These are phyloP conservation scores for Voacanga thouarsii DNA, from an alignment of 257 asterid species.

Conservation along the genomic window DNA sequence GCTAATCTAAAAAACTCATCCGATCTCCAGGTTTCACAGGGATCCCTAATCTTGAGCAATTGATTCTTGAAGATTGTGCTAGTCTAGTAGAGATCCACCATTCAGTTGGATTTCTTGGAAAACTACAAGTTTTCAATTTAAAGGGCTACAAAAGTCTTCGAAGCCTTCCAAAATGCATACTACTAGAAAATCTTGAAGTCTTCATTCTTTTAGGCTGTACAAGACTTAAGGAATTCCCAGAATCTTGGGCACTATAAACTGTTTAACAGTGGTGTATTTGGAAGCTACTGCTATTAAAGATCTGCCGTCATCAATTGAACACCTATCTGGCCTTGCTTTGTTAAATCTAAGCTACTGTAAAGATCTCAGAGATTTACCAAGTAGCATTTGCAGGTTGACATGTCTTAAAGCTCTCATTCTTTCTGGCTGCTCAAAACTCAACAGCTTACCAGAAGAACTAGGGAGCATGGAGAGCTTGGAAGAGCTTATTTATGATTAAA, in stretches of 20 bases:
- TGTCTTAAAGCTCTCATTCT: slow-evolving; percentile 10
- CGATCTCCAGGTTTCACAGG: slow-evolving; percentile 15
- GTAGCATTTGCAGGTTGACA: slow-evolving; percentile 5
- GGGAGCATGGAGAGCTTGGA: slow-evolving; percentile 9
- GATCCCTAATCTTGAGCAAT: slow-evolving; percentile 17
- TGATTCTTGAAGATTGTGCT: slow-evolving; percentile 19
- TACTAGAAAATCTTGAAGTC: slow-evolving; percentile 7
- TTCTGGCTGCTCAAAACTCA: slow-evolving; percentile 20
- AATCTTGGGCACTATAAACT: slow-evolving; percentile 1
- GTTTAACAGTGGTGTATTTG: neutral
- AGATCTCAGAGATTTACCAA: slow-evolving; percentile 6
- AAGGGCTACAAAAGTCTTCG: slow-evolving; percentile 8
- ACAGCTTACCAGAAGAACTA: slow-evolving; percentile 12
- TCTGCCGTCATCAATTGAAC: slow-evolving; percentile 3
- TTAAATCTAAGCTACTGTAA: slow-evolving; percentile 18
- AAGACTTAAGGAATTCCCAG: slow-evolving; percentile 18
- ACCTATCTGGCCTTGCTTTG: slow-evolving; percentile 5
- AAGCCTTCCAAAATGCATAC: slow-evolving; percentile 12
- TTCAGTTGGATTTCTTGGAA: slow-evolving; percentile 12
- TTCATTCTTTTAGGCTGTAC: slow-evolving; percentile 17
- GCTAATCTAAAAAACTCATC: slow-evolving; percentile 19
- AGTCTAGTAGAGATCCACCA: slow-evolving; percentile 14
- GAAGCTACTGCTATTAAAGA: slow-evolving; percentile 17
- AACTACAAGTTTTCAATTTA: slow-evolving; percentile 11
- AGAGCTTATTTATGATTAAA: slow-evolving; percentile 8